These are phyloP conservation scores for Kwoniella sp. DNA, from an alignment of 768 basidiomycete genomes.

Conservation along the genomic window DNA sequence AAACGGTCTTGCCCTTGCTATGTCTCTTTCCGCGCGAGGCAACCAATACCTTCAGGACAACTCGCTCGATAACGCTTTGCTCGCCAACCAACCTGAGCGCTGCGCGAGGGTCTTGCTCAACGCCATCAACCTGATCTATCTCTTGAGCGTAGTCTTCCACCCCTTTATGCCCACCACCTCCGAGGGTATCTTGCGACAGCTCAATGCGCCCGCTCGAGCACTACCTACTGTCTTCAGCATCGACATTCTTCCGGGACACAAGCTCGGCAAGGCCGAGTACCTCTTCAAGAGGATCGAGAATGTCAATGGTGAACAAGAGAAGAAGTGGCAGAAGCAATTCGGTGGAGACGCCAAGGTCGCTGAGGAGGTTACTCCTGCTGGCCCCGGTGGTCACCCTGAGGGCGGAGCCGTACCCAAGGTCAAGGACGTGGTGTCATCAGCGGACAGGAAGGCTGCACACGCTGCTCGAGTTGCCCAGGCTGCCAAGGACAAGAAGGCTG, in stretches of 20 bases:
- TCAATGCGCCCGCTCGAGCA: conserved; percentile 79
- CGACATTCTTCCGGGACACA: conserved; percentile 83
- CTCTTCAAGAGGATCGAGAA: conserved; percentile 93
- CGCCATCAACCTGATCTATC: conserved; percentile 87
- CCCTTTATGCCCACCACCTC: conserved; percentile 96
- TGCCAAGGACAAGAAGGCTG: conserved; percentile 53
- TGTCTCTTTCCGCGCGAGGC: conserved; percentile 81
- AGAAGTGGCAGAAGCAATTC: conserved; percentile 74
- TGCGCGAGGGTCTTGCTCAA: conserved; percentile 87
- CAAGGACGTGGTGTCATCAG: conserved; percentile 30
- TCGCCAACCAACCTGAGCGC: conserved; percentile 71
- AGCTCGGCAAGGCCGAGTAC: conserved; percentile 77
- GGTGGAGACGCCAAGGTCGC: conserved; percentile 57
- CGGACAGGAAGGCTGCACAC: conserved; percentile 42
- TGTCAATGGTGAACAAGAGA: conserved; percentile 53
- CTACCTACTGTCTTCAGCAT: conserved; percentile 67
- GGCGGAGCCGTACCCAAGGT: conserved; percentile 52
- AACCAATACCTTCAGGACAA: conserved; percentile 93
- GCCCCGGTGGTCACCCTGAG: conserved; percentile 51
- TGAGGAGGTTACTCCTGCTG: conserved; percentile 35
- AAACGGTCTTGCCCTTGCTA: conserved; percentile 76
- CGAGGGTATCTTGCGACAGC: conserved; percentile 71
- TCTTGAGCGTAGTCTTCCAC: conserved; percentile 75
- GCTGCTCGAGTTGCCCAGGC: conserved; percentile 53
- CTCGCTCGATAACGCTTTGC: conserved; percentile 82